Percentiles rank a stretch among this genome's conserved stretches.
These are phyloP conservation scores for Chaetomidium leptoderma DNA, from an alignment of 495 filamentous ascomycete species.

Conservation along the genomic window DNA sequence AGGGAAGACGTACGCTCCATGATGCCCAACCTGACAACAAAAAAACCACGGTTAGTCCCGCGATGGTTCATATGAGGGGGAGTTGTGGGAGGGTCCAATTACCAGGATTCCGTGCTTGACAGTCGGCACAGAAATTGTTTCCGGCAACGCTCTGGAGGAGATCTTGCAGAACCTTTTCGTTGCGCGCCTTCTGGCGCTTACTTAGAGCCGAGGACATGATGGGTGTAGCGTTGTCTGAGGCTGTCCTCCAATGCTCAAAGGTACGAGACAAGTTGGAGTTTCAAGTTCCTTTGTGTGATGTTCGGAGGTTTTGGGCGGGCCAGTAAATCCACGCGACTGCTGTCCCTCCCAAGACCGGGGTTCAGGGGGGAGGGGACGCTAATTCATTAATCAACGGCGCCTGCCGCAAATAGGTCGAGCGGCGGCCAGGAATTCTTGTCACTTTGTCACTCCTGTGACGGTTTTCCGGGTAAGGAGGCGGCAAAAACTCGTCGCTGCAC, in stretches of 20 bases:
- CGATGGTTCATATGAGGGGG: conserved; percentile 2
- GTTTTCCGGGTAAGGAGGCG: not conserved
- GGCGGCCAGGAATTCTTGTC: too few species aligned
- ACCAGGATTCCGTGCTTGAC: conserved; percentile 89
- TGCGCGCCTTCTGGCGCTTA: conserved; percentile 96
- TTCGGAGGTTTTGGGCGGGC: conserved; percentile 13
- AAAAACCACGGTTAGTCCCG: conserved; percentile 21
- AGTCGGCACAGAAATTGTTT: conserved; percentile 95
- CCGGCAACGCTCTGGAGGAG: conserved; percentile 81
- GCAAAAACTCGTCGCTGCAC: not conserved
- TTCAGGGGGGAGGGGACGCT: not conserved
- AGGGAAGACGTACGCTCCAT: conserved; percentile 75
- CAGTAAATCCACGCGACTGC: conserved; percentile 14
- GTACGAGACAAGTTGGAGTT: not conserved
- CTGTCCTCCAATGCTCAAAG: conserved; percentile 1
- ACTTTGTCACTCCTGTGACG: not conserved
- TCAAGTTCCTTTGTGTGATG: conserved; percentile 18
- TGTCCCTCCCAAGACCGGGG: conserved; percentile 13
- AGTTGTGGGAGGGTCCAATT: conserved; percentile 34
- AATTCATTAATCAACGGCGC: conserved; percentile 6
- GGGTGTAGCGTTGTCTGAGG: conserved; percentile 14
- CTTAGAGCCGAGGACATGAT: conserved; percentile 54
- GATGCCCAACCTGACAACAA: conserved; percentile 80
- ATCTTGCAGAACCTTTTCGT: conserved; percentile 87
- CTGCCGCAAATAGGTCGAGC: conserved; percentile 10